These are phyloP conservation scores for Favolaschia claudopus DNA, from an alignment of 768 basidiomycete species.

Conservation along the genomic window DNA sequence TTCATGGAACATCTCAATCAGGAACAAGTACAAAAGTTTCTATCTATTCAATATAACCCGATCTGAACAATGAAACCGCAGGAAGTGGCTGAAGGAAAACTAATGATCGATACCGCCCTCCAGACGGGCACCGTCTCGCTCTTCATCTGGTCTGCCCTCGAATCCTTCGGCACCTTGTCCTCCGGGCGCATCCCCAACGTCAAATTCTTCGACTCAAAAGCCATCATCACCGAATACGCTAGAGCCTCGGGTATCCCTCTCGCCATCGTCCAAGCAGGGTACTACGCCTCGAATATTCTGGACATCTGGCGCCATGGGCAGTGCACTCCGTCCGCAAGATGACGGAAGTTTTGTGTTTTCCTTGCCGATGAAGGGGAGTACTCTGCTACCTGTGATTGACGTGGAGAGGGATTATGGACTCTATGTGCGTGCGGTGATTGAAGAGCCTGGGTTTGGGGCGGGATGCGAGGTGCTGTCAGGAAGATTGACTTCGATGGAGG, in stretches of 20 bases:
- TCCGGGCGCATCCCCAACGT: neutral
- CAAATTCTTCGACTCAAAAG: constrained; percentile 10
- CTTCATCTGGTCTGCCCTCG: constrained; percentile 8
- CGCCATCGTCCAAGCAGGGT: constrained; percentile 1
- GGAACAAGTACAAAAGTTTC: too few species aligned
- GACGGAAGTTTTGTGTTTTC: neutral
- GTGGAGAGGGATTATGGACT: neutral
- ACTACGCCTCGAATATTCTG: neutral
- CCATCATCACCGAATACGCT: constrained; percentile 3
- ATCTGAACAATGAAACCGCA: neutral
- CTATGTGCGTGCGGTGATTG: neutral
- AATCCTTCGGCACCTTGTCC: neutral
- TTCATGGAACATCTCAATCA: neutral
- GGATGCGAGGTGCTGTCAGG: neutral
- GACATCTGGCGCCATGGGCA: neutral
- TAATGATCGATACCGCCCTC: constrained; percentile 11
- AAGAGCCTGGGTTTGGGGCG: neutral
- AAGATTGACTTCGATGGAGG: neutral
- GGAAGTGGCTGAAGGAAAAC: neutral
- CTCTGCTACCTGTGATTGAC: neutral
- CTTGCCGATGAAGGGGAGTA: neutral
- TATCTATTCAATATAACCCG: too few species aligned
- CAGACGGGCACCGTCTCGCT: neutral
- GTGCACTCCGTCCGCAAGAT: neutral
- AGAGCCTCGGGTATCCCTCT: neutral